phyloP scores from a whole-genome alignment of 1,284 basidiomycete genomes.

The Cutaneotrichosporon cavernicola region DNA sequence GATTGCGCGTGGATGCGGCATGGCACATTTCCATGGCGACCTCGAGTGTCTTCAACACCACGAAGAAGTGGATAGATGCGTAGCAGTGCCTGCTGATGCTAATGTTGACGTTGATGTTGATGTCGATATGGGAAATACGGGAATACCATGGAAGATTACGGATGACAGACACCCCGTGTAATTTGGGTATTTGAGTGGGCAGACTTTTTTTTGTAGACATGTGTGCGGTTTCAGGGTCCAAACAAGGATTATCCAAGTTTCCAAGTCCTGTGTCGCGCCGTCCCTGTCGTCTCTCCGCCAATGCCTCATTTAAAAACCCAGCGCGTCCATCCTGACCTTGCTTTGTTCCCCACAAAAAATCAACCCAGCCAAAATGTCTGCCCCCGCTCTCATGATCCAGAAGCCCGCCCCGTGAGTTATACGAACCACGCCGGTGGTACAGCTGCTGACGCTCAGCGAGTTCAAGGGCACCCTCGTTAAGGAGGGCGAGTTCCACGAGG shows the following conservation, averaged over 20 bases:
- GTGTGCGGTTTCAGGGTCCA: background rate
- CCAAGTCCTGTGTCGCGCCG: too few species aligned
- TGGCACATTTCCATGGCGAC: background rate
- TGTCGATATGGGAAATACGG: background rate
- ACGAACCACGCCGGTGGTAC: background rate
- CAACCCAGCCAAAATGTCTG: slow-evolving; percentile 18
- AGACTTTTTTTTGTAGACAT: background rate
- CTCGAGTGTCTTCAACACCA: too few species aligned
- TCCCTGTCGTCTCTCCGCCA: too few species aligned
- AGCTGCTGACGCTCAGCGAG: slow-evolving; percentile 25
- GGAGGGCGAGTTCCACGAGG: slow-evolving; percentile 71
- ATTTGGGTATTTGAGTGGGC: background rate
- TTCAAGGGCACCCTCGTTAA: slow-evolving; percentile 75
- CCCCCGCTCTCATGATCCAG: slow-evolving; percentile 41
- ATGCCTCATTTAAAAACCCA: background rate
- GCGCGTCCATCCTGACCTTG: background rate
- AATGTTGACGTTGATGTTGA: background rate
- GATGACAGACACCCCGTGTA: too few species aligned
- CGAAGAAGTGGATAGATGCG: too few species aligned
- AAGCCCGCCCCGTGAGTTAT: slow-evolving; percentile 49
- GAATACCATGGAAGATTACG: too few species aligned
- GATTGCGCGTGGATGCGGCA: background rate
- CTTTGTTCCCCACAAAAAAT: background rate
- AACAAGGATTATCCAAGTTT: background rate
- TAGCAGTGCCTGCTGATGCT: too few species aligned